These are phyloP conservation scores for Fusarium sp. DNA, from an alignment of 2,329 filamentous ascomycete species.

Conservation along the genomic window DNA sequence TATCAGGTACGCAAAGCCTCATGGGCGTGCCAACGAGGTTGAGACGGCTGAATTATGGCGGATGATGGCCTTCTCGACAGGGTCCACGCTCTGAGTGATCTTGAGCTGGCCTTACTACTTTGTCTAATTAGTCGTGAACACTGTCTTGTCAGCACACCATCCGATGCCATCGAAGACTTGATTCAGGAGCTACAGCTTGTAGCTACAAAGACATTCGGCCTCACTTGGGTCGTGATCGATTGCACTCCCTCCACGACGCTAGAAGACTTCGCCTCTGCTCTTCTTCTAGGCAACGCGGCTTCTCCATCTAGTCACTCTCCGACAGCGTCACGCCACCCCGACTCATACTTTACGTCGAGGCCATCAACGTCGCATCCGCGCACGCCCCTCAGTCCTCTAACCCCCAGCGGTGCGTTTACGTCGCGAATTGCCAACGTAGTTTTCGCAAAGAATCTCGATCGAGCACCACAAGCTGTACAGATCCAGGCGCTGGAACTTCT, in stretches of 20 bases:
- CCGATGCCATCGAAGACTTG: constrained; percentile 70
- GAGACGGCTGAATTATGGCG: constrained; percentile 59
- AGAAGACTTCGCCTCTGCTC: constrained; percentile 79
- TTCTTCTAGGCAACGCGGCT: constrained; percentile 58
- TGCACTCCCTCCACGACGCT: constrained; percentile 78
- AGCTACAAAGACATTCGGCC: constrained; percentile 73
- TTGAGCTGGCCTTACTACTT: constrained; percentile 86
- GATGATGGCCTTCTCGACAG: constrained; percentile 69
- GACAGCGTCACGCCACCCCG: constrained; percentile 38
- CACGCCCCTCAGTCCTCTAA: constrained; percentile 42
- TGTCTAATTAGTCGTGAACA: constrained; percentile 85
- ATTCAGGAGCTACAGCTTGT: constrained; percentile 78
- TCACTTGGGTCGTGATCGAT: constrained; percentile 73
- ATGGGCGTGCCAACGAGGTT: constrained; percentile 39
- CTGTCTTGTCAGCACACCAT: constrained; percentile 82
- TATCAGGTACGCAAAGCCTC: constrained; percentile 18
- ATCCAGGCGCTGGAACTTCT: constrained; percentile 83
- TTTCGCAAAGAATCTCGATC: constrained; percentile 81
- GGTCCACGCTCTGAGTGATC: constrained; percentile 81
- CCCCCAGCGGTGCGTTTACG: constrained; percentile 36
- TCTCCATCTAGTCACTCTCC: constrained; percentile 39
- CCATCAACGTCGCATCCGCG: constrained; percentile 34
- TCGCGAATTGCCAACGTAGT: constrained; percentile 79
- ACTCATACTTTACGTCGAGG: constrained; percentile 45
- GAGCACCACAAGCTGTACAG: constrained; percentile 78